Conservation (phyloP, 2,329 filamentous ascomycete genomes). For the Rutstroemia sp. region DNA sequence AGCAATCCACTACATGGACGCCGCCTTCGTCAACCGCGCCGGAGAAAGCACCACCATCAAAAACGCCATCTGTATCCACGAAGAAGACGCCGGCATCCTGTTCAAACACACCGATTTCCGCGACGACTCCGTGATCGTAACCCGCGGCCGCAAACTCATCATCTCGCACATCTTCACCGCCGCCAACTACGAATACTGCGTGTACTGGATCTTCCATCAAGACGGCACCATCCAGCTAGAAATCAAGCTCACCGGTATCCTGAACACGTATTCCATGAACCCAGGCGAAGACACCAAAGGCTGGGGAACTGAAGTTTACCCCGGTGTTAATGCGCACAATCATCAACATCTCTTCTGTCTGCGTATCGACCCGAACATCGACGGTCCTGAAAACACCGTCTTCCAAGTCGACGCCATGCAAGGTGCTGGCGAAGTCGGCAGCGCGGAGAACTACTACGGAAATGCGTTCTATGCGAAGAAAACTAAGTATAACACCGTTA, state of each 20-base stretch:
- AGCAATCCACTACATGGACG: conserved; percentile 80
- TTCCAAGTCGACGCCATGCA: conserved; percentile 73
- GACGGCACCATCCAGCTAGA: conserved; percentile 89
- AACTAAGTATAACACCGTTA: conserved; percentile 67
- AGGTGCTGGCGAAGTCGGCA: conserved; percentile 69
- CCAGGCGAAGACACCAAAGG: conserved; percentile 74
- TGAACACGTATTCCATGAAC: conserved; percentile 83
- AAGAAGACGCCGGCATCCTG: conserved; percentile 84
- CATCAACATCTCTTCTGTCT: conserved; percentile 94
- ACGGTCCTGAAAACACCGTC: conserved; percentile 77
- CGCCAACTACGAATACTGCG: conserved; percentile 90
- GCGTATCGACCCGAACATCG: conserved; percentile 78
- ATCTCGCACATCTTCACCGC: conserved; percentile 91
- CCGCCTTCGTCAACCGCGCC: conserved; percentile 70
- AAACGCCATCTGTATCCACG: conserved; percentile 92
- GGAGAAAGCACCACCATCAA: conserved; percentile 77
- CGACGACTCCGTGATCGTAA: conserved; percentile 80
- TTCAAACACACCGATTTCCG: conserved; percentile 96
- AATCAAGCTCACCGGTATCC: conserved; percentile 83
- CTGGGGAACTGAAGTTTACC: conserved; percentile 89
- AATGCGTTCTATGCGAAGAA: conserved; percentile 85
- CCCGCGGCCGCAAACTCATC: conserved; percentile 76
- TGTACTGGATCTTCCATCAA: conserved; percentile 86
- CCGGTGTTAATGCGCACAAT: conserved; percentile 87
- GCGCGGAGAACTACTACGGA: conserved; percentile 76